Percentiles rank a stretch among this genome's conserved stretches.
phyloP scores from a whole-genome alignment of 768 basidiomycete genomes.

The Amanita phalloides region DNA sequence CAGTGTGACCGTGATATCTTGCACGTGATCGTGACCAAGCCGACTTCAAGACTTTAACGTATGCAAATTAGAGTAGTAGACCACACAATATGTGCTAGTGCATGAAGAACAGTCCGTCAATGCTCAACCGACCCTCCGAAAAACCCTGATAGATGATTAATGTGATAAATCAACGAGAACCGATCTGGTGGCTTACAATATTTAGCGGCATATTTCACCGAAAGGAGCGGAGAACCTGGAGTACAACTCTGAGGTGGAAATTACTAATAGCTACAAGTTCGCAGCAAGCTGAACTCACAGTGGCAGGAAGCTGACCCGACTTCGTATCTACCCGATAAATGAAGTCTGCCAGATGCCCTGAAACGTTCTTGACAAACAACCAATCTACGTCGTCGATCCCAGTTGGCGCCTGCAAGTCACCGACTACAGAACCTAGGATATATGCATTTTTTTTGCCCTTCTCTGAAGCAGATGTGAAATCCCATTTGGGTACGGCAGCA shows the following conservation, averaged over 20 bases:
- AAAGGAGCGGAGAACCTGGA: constrained; percentile 27
- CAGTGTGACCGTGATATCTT: neutral
- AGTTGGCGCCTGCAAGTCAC: constrained; percentile 29
- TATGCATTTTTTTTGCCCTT: constrained; percentile 33
- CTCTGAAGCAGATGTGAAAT: constrained; percentile 34
- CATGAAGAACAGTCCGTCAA: neutral
- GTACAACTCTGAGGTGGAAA: constrained; percentile 19
- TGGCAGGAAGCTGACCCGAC: constrained; percentile 43
- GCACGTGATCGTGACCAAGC: neutral
- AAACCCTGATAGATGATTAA: neutral
- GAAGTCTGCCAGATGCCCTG: constrained; percentile 36
- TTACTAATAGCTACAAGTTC: neutral
- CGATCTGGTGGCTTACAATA: constrained; percentile 31
- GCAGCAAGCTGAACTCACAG: constrained; percentile 19
- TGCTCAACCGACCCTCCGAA: neutral
- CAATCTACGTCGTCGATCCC: constrained; percentile 40
- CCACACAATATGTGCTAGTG: too few relatives aligned
- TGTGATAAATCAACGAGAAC: neutral
- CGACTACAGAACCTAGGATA: constrained; percentile 33
- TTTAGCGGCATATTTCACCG: constrained; percentile 39
- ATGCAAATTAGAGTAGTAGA: too few relatives aligned
- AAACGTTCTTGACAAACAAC: constrained; percentile 34
- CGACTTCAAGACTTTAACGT: neutral
- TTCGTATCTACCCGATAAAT: constrained; percentile 44
- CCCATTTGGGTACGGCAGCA: constrained; percentile 41